Percentiles rank a stretch among this genome's conserved stretches.
Conservation (phyloP, 2,329 filamentous ascomycete genomes). For the Claviceps sp. region DNA sequence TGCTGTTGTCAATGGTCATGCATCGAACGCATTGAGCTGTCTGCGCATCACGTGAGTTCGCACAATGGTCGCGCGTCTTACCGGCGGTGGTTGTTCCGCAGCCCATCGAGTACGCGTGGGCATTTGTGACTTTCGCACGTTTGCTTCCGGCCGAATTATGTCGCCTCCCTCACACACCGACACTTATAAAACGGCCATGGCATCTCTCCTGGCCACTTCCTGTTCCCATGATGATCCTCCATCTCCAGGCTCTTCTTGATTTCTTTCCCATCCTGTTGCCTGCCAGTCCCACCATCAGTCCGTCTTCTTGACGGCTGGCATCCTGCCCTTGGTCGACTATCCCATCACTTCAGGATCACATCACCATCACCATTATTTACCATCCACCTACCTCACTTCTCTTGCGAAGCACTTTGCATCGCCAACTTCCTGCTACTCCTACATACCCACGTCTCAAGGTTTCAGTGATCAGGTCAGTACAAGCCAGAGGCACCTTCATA, state of each 20-base stretch:
- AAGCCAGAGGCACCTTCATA: too few relatives aligned
- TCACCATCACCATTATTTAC: too few relatives aligned
- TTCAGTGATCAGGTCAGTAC: too few relatives aligned
- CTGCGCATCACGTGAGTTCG: slow-evolving; percentile 25
- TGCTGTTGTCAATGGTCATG: slow-evolving; percentile 1
- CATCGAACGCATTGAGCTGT: slow-evolving; percentile 12
- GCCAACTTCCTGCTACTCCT: not conserved
- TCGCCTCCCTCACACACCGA: not conserved
- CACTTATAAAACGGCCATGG: not conserved
- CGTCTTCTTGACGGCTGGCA: too few relatives aligned
- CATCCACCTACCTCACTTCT: not conserved
- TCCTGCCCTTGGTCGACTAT: not conserved
- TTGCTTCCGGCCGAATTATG: not conserved
- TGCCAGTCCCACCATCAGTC: too few relatives aligned
- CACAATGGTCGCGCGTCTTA: slow-evolving; percentile 18
- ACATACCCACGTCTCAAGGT: too few relatives aligned
- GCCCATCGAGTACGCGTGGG: slow-evolving; percentile 10
- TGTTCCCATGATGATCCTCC: too few relatives aligned
- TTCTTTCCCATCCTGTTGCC: too few relatives aligned
- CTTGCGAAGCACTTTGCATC: not conserved
- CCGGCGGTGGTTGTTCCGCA: too few relatives aligned
- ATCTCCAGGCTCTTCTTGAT: too few relatives aligned
- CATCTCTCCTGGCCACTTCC: not conserved
- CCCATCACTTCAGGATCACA: not conserved
- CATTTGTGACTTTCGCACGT: slow-evolving; percentile 6